These are phyloP conservation scores for Termitomyces sp. DNA, from an alignment of 768 basidiomycete genomes.

Conservation along the genomic window DNA sequence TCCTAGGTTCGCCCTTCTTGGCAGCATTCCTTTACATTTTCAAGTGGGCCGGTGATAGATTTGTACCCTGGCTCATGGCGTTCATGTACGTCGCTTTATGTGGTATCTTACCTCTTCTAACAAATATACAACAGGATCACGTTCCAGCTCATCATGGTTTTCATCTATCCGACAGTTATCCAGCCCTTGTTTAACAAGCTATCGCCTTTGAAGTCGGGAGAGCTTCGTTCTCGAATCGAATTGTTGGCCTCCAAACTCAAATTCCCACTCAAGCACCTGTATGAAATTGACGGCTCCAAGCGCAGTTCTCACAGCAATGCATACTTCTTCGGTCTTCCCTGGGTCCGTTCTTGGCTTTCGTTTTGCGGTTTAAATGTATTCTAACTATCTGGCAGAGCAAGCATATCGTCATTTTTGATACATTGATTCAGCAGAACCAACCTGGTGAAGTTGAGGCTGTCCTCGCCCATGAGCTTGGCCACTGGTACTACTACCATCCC, in stretches of 20 bases:
- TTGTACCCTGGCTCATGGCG: slow-evolving; percentile 90
- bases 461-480: slow-evolving; percentile 95
- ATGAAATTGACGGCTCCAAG: slow-evolving; percentile 97
- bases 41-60: slow-evolving; percentile 88
- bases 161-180: slow-evolving; percentile 81
- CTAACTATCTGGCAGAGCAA: slow-evolving; percentile 51
- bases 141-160: slow-evolving; percentile 81
- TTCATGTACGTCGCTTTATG: slow-evolving; percentile 63
- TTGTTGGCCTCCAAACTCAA: slow-evolving; percentile 71
- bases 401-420: slow-evolving; percentile 96
- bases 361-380: not conserved
- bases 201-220: slow-evolving; percentile 74
- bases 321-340: slow-evolving; percentile 97
- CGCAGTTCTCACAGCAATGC: slow-evolving; percentile 94
- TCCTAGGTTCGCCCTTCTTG: slow-evolving; percentile 80
- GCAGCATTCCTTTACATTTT: slow-evolving; percentile 86
- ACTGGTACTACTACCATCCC: slow-evolving; percentile 92
- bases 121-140: slow-evolving; percentile 42
- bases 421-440: slow-evolving; percentile 86
- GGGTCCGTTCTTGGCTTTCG: slow-evolving; percentile 43
- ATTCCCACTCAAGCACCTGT: slow-evolving; percentile 92
- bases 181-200: slow-evolving; percentile 98
- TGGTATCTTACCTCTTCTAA: not conserved
- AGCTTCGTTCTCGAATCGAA: slow-evolving; percentile 75
- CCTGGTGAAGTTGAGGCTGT: slow-evolving; percentile 96